Base-by-base conservation (phyloP, 805 yeast genomes). In the Barnettozyma siamensis region DNA sequence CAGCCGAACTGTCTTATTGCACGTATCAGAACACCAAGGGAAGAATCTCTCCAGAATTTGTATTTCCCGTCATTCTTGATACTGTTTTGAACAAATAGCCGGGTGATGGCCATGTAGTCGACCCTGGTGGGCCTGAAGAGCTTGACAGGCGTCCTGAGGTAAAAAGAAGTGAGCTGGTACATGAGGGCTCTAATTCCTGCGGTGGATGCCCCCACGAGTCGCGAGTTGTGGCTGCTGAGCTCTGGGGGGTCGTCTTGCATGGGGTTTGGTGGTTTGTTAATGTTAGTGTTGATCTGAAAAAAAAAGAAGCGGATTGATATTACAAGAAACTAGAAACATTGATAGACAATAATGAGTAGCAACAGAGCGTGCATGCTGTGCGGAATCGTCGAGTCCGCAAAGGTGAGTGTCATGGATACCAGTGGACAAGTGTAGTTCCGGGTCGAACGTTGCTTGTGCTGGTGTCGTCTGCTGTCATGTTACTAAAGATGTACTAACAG, bases 51-150 rank as follows among this genome's bases (percentile, higher is more conserved):
- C 37, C 44, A 47, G 44, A 73, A 64, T 31, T 67, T 68, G 64
- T 75, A 78, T 1, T 81, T 78, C 46, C 72, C 70, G 15, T 64
- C 30, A 60, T n/a, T n/a, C n/a, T n/a, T n/a, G n/a, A n/a, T 21
- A 6, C 24, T 9, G 9, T 21, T 6, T 9, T 71, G 72, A 37
- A 67, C 60, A 23, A 68, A 54, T 7, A 75, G 75, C 38, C 88
- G 63, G 1, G 83, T 76, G 41, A 80, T 75, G 7, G 85, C 85
- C 57, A 87, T 66, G 54, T 86, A 88, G 59, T 91, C 98, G 46
- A 91, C 85, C 31, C 97, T 66, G 4, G 95, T 80, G 1, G 98
- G 98, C 28, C 95, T 69, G 60, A 91, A 91, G 18, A 89, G 69
- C 65, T 91, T 89, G 33, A 88, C 83, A 0, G 79, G 79, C 1